Evolutionary conservation across 805 yeast species (phyloP).

Genomic region (Torulaspora delbrueckii): DNA sequence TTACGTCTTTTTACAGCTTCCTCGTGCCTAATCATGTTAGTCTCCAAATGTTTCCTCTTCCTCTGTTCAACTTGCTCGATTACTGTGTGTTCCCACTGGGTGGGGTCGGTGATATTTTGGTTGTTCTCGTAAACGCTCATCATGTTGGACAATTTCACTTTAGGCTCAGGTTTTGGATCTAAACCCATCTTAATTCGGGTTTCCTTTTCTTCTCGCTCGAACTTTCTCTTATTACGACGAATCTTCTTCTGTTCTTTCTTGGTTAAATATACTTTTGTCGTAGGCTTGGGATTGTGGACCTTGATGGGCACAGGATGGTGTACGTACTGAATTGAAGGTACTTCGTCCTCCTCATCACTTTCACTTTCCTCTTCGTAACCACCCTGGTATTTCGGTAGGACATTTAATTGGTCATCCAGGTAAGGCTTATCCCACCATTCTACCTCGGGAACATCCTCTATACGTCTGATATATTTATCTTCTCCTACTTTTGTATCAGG

Average conservation of each 20-base stretch:
- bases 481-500: conserved; percentile 57
- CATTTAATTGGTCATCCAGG: conserved; percentile 35
- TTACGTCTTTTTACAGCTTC: conserved; percentile 21
- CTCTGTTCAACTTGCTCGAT: conserved; percentile 63
- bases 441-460: conserved; percentile 49
- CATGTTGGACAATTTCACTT: conserved; percentile 75
- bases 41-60: conserved; percentile 48
- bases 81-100: conserved; percentile 73
- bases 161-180: conserved; percentile 84
- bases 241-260: conserved; percentile 70
- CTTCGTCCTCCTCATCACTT: conserved; percentile 34
- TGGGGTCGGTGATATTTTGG: conserved; percentile 85
- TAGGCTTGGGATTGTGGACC: conserved; percentile 43
- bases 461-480: conserved; percentile 40
- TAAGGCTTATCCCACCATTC: conserved; percentile 91
- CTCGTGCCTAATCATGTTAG: conserved; percentile 54
- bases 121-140: conserved; percentile 76
- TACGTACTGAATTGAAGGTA: conserved; percentile 61
- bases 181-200: conserved; percentile 75
- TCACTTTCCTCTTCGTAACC: conserved; percentile 28
- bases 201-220: conserved; percentile 61
- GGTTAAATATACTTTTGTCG: conserved; percentile 56
- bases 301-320: conserved; percentile 74
- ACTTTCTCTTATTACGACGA: conserved; percentile 63
- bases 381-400: conserved; percentile 38